Base-by-base conservation (phyloP, 306 rosid species). In the Geum urbanum region DNA sequence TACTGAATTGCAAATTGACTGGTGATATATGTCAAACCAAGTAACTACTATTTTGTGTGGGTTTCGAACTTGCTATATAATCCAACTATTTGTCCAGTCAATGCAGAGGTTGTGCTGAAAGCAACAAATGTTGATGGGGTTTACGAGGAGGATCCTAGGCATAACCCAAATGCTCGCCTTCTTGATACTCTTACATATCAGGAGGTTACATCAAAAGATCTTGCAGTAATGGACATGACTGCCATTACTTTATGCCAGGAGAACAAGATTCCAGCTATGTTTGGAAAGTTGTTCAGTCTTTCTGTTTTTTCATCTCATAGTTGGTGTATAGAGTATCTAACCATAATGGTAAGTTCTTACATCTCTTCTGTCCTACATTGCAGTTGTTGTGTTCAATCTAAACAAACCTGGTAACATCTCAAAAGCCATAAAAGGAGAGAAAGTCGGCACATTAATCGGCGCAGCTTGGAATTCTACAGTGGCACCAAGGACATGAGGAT, bases 81-180 rank as follows among this genome's bases (percentile, higher is more conserved):
- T 69, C 75, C 64, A 35, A 53, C 74, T 71, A 46, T 72, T 47
- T 72, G 15, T 65, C 68, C 87, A 94, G 98, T 94, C 76, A 90
- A 88, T 71, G 98, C 98, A 35, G 96, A 94, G 86, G 97, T 94
- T 46, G 96, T 94, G 55, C 88, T 94, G 81, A 94, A 94, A 87
- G 98, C 98, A 35, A 90, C 98, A 57, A 94, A 90, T 63, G 98
- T 94, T 63, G 97, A 94, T 39, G 97, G 97, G 46, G 98, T 94
- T 56, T 94, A 54, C 18, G 88, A 94, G 1, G 88, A 86, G 10
- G 88, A 94, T 72, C 97, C 98, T 14, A 87, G 80, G 84, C 22
- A 8, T 47, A 88, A 94, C 77, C 91, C 97, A 40, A 78, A 88
- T 51, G 98, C 98, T 14, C 85, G 87, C 37, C 89, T 94, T 72